Evolutionary conservation across 2,329 filamentous ascomycete species (phyloP).

Genomic region (Chalaropsis thielavioides): DNA sequence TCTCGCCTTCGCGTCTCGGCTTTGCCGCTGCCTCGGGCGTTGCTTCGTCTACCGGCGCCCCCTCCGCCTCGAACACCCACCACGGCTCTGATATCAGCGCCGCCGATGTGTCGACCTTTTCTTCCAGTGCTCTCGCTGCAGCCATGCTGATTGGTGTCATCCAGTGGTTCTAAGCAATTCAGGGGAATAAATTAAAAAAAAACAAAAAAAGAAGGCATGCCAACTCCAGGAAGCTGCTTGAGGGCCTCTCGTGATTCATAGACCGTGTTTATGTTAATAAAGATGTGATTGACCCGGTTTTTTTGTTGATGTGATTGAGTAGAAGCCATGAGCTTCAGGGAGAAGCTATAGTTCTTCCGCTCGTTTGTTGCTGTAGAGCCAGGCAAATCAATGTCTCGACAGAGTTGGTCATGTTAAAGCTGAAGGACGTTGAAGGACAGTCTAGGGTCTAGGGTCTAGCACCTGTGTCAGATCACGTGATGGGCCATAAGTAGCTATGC

Average conservation of each 20-base stretch:
- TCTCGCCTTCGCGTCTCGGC: not conserved
- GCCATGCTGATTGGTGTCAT: constrained; percentile 18
- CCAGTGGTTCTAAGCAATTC: not conserved
- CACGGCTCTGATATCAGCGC: constrained; percentile 21
- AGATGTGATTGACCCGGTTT: not conserved
- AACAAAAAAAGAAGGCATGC: not conserved
- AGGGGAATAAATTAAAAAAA: not conserved
- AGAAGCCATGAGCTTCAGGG: too few species aligned
- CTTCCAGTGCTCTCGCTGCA: constrained; percentile 24
- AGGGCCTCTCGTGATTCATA: not conserved
- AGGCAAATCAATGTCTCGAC: not conserved
- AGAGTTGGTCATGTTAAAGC: not conserved
- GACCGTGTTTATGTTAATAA: not conserved
- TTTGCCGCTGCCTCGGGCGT: constrained; percentile 12
- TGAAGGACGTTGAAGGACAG: not conserved
- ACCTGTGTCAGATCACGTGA: not conserved
- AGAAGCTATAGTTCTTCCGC: not conserved
- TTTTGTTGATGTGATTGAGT: too few species aligned
- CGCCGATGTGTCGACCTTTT: constrained; percentile 23
- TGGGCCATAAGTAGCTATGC: not conserved
- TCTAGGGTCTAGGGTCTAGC: not conserved
- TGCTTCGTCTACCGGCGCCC: constrained; percentile 5
- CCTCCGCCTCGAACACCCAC: constrained; percentile 11
- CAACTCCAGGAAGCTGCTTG: not conserved
- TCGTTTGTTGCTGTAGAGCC: not conserved